phyloP scores from a whole-genome alignment of 306 rosid genomes.

The Lotus japonicus region DNA sequence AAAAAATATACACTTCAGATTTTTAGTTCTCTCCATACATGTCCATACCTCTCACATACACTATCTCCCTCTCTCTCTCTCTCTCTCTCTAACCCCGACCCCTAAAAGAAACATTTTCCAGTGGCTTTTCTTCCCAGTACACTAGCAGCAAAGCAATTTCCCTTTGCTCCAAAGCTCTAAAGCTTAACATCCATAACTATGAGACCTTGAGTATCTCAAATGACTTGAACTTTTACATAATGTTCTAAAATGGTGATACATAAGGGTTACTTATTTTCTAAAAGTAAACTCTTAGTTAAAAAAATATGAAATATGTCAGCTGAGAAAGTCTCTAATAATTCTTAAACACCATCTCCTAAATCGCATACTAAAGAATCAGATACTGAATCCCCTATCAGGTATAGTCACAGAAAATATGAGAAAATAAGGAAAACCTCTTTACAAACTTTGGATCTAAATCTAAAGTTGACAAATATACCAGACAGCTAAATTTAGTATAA shows the following conservation, averaged over 20 bases:
- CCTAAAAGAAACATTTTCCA: background rate
- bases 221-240: background rate
- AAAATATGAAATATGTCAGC: background rate
- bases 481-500: background rate
- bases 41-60: background rate
- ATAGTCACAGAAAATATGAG: background rate
- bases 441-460: background rate
- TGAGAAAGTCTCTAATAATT: background rate
- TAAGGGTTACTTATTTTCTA: background rate
- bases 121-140: background rate
- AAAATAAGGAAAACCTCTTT: background rate
- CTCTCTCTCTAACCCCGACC: background rate
- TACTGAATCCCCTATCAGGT: background rate
- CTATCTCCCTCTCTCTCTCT: background rate
- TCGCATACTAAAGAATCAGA: background rate
- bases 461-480: background rate
- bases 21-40: background rate
- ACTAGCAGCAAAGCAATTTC: background rate
- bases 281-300: background rate
- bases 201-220: conserved; percentile 4
- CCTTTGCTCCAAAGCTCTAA: background rate
- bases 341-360: background rate
- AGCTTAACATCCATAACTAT: background rate
- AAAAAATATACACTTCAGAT: background rate
- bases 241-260: background rate